Evolutionary conservation across 2,329 filamentous ascomycete genomes (phyloP), one percentile per base, ranked within the genome.

Genomic region (Microascus cirrosus): DNA sequence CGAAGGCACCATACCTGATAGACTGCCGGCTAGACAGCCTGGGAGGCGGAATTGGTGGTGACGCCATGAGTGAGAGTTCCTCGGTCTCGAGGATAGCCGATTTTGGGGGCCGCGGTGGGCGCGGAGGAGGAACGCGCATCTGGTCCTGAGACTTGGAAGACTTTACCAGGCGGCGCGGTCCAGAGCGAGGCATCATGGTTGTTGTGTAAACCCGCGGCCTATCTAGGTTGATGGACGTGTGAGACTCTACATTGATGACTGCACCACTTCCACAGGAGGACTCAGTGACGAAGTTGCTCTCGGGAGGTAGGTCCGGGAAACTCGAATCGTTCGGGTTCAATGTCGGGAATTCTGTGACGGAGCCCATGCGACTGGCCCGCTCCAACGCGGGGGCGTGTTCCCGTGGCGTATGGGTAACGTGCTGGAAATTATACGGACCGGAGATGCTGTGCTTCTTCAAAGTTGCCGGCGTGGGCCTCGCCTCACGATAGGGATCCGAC

Each of bases 351-450:
- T 78, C 77, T 12, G 73, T 72, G 15, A 72, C 71, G 54, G 76
- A 64, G 32, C 77, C 71, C 54, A 69, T 67, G 18, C 71, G 73
- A 62, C 71, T 76, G 2, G 69, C 63, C 32, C 70, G 68, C 50
- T 73, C 70, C 7, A 76, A 35, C 58, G 70, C 71, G 3, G 74
- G 68, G 2, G 77, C 59, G 55, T 77, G 71, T 34, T 83, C 77
- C 53, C 76, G 77, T 13, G 75, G 71, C 13, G 78, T 82, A 65
- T 85, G 82, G 3, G 79, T 77, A 36, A 86, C 74, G 67, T 86
- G 83, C 65, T 85, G 82, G 60, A 86, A 86, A 71, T 86, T 85
- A 69, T 83, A 86, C 2, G 83, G 83, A 1, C 74, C 78, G 1
- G 83, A 86, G 57, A 86, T 86, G n/a, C 57, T 25, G 32, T 55